Percentiles rank a stretch among this genome's conserved stretches.
Evolutionary conservation across 345 rosid genomes (phyloP).

Genomic region (Carallia pectinifolia): DNA sequence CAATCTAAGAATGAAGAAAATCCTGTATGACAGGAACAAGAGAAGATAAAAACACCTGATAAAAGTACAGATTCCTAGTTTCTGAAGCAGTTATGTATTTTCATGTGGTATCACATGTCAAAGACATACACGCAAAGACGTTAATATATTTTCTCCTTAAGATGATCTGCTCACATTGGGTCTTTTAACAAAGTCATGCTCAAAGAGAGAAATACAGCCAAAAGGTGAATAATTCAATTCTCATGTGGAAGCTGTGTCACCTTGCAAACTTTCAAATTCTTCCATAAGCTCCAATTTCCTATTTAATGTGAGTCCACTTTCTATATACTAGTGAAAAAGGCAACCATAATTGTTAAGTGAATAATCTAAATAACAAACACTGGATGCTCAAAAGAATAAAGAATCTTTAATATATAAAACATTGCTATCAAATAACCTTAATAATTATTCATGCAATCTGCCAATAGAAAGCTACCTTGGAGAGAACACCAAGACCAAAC

Average conservation of each 20-base stretch:
- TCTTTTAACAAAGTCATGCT: no score
- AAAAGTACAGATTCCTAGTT: background rate
- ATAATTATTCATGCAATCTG: background rate
- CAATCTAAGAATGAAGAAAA: slow-evolving; percentile 39
- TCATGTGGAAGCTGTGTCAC: slow-evolving; percentile 83
- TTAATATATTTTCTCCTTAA: no score
- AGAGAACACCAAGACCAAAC: slow-evolving; percentile 95
- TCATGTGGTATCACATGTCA: background rate
- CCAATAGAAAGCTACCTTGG: slow-evolving; percentile 56
- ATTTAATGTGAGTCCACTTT: slow-evolving; percentile 92
- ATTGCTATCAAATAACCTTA: background rate
- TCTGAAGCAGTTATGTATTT: background rate
- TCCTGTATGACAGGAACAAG: background rate
- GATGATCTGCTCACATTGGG: no score
- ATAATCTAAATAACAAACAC: background rate
- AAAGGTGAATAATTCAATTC: slow-evolving; percentile 19
- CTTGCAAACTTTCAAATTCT: slow-evolving; percentile 75
- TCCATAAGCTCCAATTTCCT: slow-evolving; percentile 75
- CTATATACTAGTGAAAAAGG: slow-evolving; percentile 40
- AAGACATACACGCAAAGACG: no score
- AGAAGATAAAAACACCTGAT: background rate
- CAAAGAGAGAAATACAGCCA: background rate
- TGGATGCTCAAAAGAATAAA: background rate
- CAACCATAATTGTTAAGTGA: slow-evolving; percentile 16
- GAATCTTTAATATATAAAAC: background rate